phyloP scores from a whole-genome alignment of 208 protist genomes.

The Spongospora subterranea region DNA sequence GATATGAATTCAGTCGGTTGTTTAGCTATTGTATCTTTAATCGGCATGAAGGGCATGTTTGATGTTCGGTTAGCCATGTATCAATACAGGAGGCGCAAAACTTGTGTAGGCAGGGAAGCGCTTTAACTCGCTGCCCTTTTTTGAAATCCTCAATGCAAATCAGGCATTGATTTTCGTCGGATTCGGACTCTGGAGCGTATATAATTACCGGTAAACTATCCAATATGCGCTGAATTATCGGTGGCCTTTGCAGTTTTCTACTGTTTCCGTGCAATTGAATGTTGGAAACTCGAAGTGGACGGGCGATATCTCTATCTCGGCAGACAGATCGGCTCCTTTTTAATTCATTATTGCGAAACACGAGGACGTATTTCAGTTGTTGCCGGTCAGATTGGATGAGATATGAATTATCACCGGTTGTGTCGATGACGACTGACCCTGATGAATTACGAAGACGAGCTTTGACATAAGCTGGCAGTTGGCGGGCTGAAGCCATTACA shows the following conservation, averaged over 20 bases:
- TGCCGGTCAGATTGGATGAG: neutral
- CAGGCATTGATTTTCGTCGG: slow-evolving; percentile 2
- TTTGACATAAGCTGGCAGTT: neutral
- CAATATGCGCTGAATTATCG: neutral
- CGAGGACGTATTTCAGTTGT: neutral
- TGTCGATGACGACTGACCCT: neutral
- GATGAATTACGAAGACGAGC: neutral
- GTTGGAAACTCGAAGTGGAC: neutral
- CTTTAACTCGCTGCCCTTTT: neutral
- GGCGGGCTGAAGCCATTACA: no score
- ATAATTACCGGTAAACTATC: neutral
- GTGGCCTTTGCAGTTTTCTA: neutral
- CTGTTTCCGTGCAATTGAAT: neutral
- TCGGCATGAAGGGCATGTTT: neutral
- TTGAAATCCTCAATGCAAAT: slow-evolving; percentile 7
- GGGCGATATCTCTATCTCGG: neutral
- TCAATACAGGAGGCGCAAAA: slow-evolving; percentile 25
- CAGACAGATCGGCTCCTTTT: neutral
- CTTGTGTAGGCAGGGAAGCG: slow-evolving; percentile 28
- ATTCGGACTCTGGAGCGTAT: neutral
- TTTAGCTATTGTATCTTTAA: no score
- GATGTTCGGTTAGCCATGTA: neutral
- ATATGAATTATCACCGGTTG: neutral
- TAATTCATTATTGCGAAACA: neutral
- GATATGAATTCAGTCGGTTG: no score